Base-by-base conservation (phyloP, 106 monocot genomes). In the Allium fistulosum region DNA sequence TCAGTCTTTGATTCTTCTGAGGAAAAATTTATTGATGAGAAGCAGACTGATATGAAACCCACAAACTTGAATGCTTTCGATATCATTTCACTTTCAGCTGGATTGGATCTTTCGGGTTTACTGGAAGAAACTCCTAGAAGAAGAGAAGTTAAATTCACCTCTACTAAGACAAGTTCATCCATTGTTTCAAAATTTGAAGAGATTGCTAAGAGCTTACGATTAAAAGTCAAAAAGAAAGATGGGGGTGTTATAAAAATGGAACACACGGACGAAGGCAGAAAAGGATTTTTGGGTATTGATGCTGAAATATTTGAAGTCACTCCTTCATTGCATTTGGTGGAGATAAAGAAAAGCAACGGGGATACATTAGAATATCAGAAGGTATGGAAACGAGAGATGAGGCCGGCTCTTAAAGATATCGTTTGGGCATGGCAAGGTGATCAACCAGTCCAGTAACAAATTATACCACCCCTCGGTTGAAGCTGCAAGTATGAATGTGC, bases 331-430 rank as follows among this genome's bases (percentile, higher is more conserved):
- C 79, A 79, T 74, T 13, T 79, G 17, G 74, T 79, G n/a, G 79
- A 79, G 58, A 69, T 79, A 6, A 74, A 49, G 13, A 69, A 69
- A 61, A 69, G 64, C 1, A 74, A 69, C 52, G 79, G 74, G 6
- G 79, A 79, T 59, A 79, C 79, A 7, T 46, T 73, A 46, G 79
- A 73, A 65, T 79, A 79, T 57, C 79, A 79, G 22, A 79, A 79
- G 62, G 18, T 69, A 45, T 69, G 60, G 74, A 79, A 74, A 46
- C 17, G 74, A 49, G 69, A 65, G 9, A 74, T 79, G 17, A 66
- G 65, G 46, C 65, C 65, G 9, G 65, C 65, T 8, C 65, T 66
- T 11, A 66, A 66, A 49, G 64, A 64, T 49, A 49, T 64, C 17
- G 72, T 22, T 73, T 68, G 62, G 62, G 27, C 53, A 12, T 55